Percentiles rank a stretch among this genome's conserved stretches.
Evolutionary conservation across 2,329 filamentous ascomycete species (phyloP).

Genomic region (Cytospora mali): DNA sequence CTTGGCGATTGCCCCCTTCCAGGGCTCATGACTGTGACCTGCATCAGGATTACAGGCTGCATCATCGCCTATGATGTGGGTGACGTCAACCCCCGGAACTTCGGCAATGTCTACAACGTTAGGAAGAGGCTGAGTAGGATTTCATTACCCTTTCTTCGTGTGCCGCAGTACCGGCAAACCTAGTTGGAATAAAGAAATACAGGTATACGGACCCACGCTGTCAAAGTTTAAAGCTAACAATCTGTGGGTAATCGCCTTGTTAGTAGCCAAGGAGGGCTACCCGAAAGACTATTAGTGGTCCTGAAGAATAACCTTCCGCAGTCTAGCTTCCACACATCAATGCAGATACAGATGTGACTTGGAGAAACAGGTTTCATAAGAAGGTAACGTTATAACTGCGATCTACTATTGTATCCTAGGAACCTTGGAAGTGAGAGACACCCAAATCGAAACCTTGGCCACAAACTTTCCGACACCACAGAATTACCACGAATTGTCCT

Average conservation of each 20-base stretch:
- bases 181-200: not conserved
- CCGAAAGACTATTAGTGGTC: not conserved
- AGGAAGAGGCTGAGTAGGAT: conserved; percentile 4
- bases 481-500: not conserved
- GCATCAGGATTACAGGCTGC: conserved; percentile 10
- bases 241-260: not conserved
- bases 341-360: not conserved
- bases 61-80: not conserved
- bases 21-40: not conserved
- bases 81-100: conserved; percentile 10
- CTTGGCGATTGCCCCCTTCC: not conserved
- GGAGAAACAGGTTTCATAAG: not conserved
- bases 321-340: not conserved
- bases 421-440: not conserved
- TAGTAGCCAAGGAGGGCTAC: not conserved
- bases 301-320: not conserved
- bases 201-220: no score
- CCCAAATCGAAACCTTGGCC: not conserved
- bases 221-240: not conserved
- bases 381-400: not conserved
- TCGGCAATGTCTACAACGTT: conserved; percentile 1
- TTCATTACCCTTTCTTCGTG: not conserved
- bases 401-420: not conserved
- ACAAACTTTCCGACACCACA: not conserved
- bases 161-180: conserved; percentile 7